These are phyloP conservation scores for Globomyces pollinis-pini DNA, from an alignment of 192 early-diverging fungal species.

Conservation along the genomic window DNA sequence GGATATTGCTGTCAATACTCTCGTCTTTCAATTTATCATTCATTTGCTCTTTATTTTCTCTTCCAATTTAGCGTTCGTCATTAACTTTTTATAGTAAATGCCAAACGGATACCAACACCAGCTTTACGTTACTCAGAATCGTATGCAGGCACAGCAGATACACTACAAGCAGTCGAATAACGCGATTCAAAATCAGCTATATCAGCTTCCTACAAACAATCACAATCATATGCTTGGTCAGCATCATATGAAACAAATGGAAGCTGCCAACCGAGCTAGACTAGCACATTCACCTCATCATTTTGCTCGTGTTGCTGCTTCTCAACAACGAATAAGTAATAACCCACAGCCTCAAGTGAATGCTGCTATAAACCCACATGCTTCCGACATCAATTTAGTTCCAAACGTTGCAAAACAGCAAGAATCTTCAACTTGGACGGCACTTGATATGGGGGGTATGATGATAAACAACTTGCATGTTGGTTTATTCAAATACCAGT, in stretches of 20 bases:
- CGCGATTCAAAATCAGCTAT: too few species aligned
- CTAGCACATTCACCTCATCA: constrained; percentile 76
- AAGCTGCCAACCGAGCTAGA: constrained; percentile 29
- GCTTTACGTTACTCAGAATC: too few species aligned
- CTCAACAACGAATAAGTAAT: constrained; percentile 34
- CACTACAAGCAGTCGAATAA: too few species aligned
- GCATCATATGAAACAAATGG: constrained; percentile 2
- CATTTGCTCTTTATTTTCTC: too few species aligned
- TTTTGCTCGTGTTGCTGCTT: constrained; percentile 79
- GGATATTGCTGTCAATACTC: too few species aligned
- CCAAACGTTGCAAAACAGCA: neutral
- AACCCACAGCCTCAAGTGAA: constrained; percentile 44
- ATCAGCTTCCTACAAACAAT: too few species aligned
- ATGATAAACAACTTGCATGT: constrained; percentile 69
- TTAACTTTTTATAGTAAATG: too few species aligned
- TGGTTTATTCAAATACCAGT: constrained; percentile 71
- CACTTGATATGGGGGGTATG: constrained; percentile 94
- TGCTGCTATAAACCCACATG: constrained; percentile 2
- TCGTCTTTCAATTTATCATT: too few species aligned
- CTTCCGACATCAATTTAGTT: neutral
- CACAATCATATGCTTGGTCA: too few species aligned
- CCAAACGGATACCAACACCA: too few species aligned
- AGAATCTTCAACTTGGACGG: constrained; percentile 63
- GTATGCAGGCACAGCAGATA: too few species aligned
- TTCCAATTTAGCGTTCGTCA: too few species aligned